These are phyloP conservation scores for Fraxinus velutina DNA, from an alignment of 305 asterid genomes.

Conservation along the genomic window DNA sequence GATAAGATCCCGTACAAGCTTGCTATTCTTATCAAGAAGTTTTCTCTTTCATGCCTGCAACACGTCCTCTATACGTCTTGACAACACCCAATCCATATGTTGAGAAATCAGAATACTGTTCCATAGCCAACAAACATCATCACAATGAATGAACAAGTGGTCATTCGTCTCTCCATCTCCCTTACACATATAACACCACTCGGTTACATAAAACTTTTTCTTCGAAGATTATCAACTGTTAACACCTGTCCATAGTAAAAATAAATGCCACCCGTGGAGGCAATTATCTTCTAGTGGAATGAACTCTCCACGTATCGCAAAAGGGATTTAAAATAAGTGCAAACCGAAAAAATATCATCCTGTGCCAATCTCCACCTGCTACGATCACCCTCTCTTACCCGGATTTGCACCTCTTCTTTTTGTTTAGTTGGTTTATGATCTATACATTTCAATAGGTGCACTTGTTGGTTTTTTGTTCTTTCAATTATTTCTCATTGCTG, in stretches of 20 bases:
- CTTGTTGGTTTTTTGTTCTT: conserved; percentile 1
- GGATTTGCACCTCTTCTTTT: conserved; percentile 13
- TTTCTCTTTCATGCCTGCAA: not conserved
- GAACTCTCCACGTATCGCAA: not conserved
- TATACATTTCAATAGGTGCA: not conserved
- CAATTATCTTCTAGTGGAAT: not conserved
- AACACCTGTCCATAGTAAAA: not conserved
- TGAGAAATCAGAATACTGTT: too few relatives aligned
- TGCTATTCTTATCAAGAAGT: not conserved
- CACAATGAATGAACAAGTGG: not conserved
- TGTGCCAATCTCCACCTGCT: not conserved
- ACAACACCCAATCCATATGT: too few relatives aligned
- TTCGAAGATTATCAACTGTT: not conserved
- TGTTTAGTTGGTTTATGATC: not conserved
- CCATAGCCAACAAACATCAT: too few relatives aligned
- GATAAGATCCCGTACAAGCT: not conserved
- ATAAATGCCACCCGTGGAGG: not conserved
- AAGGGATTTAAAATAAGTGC: not conserved
- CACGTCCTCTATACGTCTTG: too few relatives aligned
- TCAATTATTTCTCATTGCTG: conserved; percentile 8
- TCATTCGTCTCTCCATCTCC: not conserved
- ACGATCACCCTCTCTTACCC: not conserved
- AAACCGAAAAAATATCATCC: not conserved
- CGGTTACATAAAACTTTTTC: not conserved
- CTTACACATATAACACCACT: not conserved